Percentiles rank a stretch among this genome's conserved stretches.
Evolutionary conservation across 768 basidiomycete genomes (phyloP).

Genomic region (Arthromyces matolae): DNA sequence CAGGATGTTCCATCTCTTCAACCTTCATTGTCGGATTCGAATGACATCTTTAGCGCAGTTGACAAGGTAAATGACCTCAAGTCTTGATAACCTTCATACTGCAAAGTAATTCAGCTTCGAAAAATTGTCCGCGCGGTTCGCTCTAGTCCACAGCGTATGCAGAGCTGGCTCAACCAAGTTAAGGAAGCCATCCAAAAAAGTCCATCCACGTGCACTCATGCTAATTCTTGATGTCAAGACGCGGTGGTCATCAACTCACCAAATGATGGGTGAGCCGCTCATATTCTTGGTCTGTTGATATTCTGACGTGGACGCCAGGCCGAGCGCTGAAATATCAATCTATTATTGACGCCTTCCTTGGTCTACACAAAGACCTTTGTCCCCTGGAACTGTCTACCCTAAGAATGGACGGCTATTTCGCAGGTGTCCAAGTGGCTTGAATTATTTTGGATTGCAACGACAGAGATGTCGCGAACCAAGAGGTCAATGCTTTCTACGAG

Average conservation of each 20-base stretch:
- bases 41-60: conserved; percentile 1
- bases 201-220: conserved; percentile 14
- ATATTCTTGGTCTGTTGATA: too few species aligned
- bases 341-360: too few species aligned
- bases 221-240: conserved; percentile 29
- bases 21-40: not conserved
- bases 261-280: too few species aligned
- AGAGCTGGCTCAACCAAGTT: conserved; percentile 19
- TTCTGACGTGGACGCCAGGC: too few species aligned
- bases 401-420: too few species aligned
- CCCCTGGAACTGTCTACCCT: too few species aligned
- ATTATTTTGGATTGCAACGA: not conserved
- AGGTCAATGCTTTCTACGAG: not conserved
- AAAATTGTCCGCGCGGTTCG: conserved; percentile 22
- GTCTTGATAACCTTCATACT: not conserved
- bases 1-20: not conserved
- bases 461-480: not conserved
- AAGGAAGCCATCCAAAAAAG: not conserved
- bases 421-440: not conserved
- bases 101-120: conserved; percentile 19
- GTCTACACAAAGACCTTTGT: too few species aligned
- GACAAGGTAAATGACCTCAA: not conserved
- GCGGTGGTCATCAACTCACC: conserved; percentile 27
- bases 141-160: conserved; percentile 21
- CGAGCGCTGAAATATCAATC: not conserved